A percentile compares a stretch with the other conserved stretches of the same genome.
Conservation (phyloP, 805 yeast genomes). For the Yueomyces sinensis region DNA sequence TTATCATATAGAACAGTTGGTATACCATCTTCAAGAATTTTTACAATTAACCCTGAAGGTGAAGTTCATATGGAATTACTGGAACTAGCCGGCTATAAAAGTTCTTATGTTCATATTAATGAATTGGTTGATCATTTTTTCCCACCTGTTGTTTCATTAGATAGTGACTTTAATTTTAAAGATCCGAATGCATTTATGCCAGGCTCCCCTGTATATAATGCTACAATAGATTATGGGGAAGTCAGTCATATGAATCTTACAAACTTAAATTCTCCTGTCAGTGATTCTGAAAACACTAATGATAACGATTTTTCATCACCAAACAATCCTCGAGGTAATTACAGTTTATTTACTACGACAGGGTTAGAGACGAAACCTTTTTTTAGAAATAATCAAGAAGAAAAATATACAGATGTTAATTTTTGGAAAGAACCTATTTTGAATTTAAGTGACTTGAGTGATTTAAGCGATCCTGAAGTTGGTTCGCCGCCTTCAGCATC, state of each 20-base stretch:
- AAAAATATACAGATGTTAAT: conserved; percentile 68
- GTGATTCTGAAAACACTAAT: not conserved
- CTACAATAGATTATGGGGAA: conserved; percentile 5
- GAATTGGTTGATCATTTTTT: conserved; percentile 95
- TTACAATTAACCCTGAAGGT: conserved; percentile 91
- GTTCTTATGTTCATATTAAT: conserved; percentile 78
- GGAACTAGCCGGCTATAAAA: conserved; percentile 84
- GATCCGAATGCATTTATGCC: conserved; percentile 20
- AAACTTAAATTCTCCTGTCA: conserved; percentile 1
- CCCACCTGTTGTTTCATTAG: conserved; percentile 53
- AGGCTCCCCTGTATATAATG: conserved; percentile 16
- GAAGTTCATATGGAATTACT: conserved; percentile 95
- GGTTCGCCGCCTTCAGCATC: too few species aligned
- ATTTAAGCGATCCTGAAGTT: conserved; percentile 33
- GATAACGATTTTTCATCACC: not conserved
- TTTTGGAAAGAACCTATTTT: conserved; percentile 82
- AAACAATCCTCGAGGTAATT: not conserved
- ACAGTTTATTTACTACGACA: not conserved
- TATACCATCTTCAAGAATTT: conserved; percentile 85
- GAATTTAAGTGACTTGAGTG: conserved; percentile 47
- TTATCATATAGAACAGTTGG: conserved; percentile 87
- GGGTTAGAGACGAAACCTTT: conserved; percentile 10
- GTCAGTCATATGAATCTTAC: conserved; percentile 1
- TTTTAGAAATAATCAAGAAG: conserved; percentile 17
- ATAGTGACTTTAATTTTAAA: conserved; percentile 22